Evolutionary conservation across 257 asterid genomes (phyloP).

Genomic region (Solanum clarkiae): DNA sequence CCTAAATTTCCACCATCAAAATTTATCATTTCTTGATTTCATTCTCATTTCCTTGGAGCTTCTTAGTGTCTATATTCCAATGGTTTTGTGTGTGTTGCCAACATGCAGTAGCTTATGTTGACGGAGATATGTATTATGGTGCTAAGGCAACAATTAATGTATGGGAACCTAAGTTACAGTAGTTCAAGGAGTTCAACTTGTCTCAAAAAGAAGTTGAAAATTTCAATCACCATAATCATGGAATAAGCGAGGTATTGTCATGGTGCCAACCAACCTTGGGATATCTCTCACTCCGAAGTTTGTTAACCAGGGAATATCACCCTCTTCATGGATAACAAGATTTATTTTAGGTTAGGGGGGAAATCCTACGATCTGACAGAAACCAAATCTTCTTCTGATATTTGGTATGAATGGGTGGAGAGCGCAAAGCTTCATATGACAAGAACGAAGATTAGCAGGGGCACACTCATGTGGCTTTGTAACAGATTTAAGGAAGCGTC

Average conservation of each 20-base stretch:
- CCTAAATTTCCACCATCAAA: neutral
- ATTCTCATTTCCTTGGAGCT: neutral
- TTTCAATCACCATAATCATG: conserved; percentile 62
- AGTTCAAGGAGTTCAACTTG: conserved; percentile 70
- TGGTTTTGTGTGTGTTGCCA: conserved; percentile 9
- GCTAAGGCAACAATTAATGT: conserved; percentile 75
- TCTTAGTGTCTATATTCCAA: neutral
- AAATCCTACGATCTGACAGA: no score
- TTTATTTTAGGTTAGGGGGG: no score
- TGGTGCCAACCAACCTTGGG: conserved; percentile 88
- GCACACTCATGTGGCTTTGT: neutral
- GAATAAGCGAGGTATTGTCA: conserved; percentile 80
- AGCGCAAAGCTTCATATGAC: no score
- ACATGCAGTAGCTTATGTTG: conserved; percentile 86
- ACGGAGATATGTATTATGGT: conserved; percentile 65
- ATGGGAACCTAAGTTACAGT: conserved; percentile 81
- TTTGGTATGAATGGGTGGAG: no score
- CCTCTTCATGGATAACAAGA: no score
- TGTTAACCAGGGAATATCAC: conserved; percentile 61
- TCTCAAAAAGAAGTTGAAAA: conserved; percentile 64
- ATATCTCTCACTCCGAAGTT: conserved; percentile 81
- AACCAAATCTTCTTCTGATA: no score
- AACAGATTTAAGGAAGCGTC: no score
- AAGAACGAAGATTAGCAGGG: neutral
- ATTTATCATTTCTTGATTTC: neutral